Evolutionary conservation across 2,329 filamentous ascomycete genomes (phyloP).

Genomic region (Diplodia corticola): DNA sequence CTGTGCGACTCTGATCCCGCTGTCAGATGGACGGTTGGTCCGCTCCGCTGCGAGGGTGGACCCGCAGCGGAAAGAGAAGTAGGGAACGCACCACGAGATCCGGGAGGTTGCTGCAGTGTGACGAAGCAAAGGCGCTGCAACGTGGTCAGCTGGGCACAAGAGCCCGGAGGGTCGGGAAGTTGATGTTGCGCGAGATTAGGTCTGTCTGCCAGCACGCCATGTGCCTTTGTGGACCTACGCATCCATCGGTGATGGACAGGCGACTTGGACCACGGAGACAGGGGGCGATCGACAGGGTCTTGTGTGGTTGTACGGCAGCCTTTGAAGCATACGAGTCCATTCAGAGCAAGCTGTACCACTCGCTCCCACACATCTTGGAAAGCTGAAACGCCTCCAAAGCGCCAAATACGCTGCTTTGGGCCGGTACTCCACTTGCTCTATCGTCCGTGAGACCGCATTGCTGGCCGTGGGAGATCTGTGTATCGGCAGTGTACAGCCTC

Average conservation of each 20-base stretch:
- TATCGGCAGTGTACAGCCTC: not conserved
- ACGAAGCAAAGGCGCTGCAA: constrained; percentile 21
- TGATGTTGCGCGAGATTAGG: constrained; percentile 19
- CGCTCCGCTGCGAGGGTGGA: constrained; percentile 1
- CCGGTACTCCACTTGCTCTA: not conserved
- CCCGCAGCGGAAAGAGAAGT: constrained; percentile 11
- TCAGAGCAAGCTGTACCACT: not conserved
- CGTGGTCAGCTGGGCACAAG: constrained; percentile 25
- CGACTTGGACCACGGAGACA: not conserved
- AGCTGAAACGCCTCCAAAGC: constrained; percentile 8
- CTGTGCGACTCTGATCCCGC: constrained; percentile 14
- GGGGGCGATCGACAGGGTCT: constrained; percentile 18
- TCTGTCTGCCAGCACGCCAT: not conserved
- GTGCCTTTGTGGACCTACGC: constrained; percentile 1
- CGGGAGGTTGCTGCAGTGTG: constrained; percentile 7
- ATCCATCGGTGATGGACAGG: not conserved
- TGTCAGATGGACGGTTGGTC: constrained; percentile 19
- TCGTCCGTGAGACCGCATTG: not conserved
- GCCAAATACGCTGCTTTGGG: constrained; percentile 19
- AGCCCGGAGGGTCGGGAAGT: constrained; percentile 8
- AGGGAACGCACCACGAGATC: constrained; percentile 23
- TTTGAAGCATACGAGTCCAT: not conserved
- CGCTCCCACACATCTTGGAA: not conserved
- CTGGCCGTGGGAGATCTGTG: not conserved
- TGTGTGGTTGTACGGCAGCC: not conserved